Base-by-base conservation (phyloP, 2,329 filamentous ascomycete species). In the Xylariales sp. region DNA sequence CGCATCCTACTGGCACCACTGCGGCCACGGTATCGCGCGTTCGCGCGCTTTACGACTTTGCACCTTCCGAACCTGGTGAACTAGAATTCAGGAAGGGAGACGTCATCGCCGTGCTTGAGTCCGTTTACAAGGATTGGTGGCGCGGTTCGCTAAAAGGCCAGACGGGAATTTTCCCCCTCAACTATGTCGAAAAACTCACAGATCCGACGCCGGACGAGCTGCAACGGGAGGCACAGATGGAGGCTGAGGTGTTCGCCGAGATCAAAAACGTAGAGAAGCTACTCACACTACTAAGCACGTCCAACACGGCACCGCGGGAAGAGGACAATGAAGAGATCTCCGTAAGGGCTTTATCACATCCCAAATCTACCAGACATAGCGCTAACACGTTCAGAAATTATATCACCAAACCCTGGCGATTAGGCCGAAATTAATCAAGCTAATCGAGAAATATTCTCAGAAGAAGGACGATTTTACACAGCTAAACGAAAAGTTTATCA, bases 401-500 rank as follows among this genome's bases (percentile, higher is more conserved):
- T 99, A 99, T 77, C 94, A 99, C 78, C 93, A 94, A 71, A 98
- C 96, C 0, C 81, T 98, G 71, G 93, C 94, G 3, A 99, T 99
- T 75, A 88, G 96, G 39, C 96, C 96, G 12, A 99, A 99, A 83
- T 83, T 99, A 69, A 98, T 99, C 78, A 97, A 98, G 82, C 83
- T 99, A 57, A 99, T 99, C 78, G 96, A 97, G 70, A 98, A 98
- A 80, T 99, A 99, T 78, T 98, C 96, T 9, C 96, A 99, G 79
- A 98, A 97, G 87, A 99, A 99, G 83, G 96, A 99, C 81, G 96
- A 99, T 80, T 98, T 99, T 77, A 97, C 96, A 1, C 95, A 98
- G 78, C 84, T 99, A 70, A 99, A 99, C 77, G 96, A 99, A 80
- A 98, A 98, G 82, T 99, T 99, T 80, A 98, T 99, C 85, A 99